A percentile compares a stretch with the other conserved stretches of the same genome.
These are phyloP conservation scores for Coemansia sp. DNA, from an alignment of 192 early-diverging fungal species.

Conservation along the genomic window DNA sequence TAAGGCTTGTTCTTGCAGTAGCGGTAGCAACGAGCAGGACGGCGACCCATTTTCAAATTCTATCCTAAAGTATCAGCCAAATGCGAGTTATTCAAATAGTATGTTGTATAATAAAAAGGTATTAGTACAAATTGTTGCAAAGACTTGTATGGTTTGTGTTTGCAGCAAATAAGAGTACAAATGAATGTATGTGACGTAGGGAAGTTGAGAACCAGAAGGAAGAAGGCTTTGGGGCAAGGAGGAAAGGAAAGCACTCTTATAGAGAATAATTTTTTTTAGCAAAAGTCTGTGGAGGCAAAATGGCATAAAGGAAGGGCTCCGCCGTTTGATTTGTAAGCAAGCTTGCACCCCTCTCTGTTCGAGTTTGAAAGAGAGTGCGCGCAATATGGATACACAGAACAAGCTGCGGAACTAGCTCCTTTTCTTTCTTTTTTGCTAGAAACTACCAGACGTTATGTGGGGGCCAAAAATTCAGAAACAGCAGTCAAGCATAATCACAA, in stretches of 20 bases:
- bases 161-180: too few species aligned
- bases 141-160: not conserved
- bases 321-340: slow-evolving; percentile 4
- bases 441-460: slow-evolving; percentile 44
- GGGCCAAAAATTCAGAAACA: too few species aligned
- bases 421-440: not conserved
- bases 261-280: not conserved
- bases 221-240: not conserved
- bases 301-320: not conserved
- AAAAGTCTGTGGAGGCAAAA: not conserved
- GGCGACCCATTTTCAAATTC: slow-evolving; percentile 89
- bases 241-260: not conserved
- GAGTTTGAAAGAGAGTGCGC: too few species aligned
- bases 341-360: not conserved
- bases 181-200: too few species aligned
- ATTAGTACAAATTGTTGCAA: not conserved
- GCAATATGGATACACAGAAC: too few species aligned
- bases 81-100: not conserved
- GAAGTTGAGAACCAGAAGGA: too few species aligned
- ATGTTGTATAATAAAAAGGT: not conserved
- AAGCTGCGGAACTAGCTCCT: not conserved
- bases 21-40: slow-evolving; percentile 98
- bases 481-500: too few species aligned
- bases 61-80: not conserved
- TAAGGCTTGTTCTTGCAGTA: slow-evolving; percentile 99